Evolutionary conservation across 305 asterid species (phyloP).

Genomic region (Fraxinus angustifolia): DNA sequence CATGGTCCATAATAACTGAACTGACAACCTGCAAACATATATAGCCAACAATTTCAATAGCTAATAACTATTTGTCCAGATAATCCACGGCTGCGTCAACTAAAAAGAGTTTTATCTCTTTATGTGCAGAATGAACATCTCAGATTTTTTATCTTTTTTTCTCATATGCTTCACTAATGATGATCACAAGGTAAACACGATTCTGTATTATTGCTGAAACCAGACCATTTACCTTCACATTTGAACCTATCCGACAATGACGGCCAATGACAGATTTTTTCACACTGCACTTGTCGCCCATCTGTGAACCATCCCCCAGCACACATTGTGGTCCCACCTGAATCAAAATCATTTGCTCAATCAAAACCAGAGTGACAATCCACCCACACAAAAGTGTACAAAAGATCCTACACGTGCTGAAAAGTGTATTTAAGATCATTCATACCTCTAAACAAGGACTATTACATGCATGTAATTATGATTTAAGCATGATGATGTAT

Average conservation of each 20-base stretch:
- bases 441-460: conserved; percentile 14
- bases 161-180: neutral
- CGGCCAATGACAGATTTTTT: conserved; percentile 95
- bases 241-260: conserved; percentile 95
- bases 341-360: conserved; percentile 16
- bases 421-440: conserved; percentile 15
- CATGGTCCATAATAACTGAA: conserved; percentile 89
- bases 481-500: conserved; percentile 15
- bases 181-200: neutral
- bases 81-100: neutral
- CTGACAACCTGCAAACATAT: conserved; percentile 62
- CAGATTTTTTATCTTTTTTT: neutral
- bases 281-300: conserved; percentile 98
- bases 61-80: neutral
- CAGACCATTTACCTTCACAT: conserved; percentile 69
- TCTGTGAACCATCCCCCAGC: conserved; percentile 89
- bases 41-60: neutral
- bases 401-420: neutral
- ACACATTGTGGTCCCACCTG: conserved; percentile 99
- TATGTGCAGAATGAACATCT: neutral
- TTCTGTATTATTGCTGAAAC: neutral
- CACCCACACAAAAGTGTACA: conserved; percentile 5
- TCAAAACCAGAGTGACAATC: conserved; percentile 5
- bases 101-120: neutral
- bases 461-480: conserved; percentile 1